Percentiles rank a stretch among this genome's conserved stretches.
Evolutionary conservation across 2,329 filamentous ascomycete genomes (phyloP).

Genomic region (Fusarium sp.): DNA sequence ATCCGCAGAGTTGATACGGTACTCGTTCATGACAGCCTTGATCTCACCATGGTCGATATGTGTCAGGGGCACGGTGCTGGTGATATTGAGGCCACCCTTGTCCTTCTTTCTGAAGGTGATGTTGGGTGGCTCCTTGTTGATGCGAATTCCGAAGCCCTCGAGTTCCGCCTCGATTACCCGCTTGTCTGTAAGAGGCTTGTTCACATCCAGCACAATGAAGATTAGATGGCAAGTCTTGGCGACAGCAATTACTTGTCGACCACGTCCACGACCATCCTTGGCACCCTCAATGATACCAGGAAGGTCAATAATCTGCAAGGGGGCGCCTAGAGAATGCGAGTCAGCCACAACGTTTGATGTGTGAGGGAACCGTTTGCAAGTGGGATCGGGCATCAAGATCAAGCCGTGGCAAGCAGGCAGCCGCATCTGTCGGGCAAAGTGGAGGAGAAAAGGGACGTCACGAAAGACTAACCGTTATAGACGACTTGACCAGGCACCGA

Average conservation of each 20-base stretch:
- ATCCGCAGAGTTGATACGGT: slow-evolving; percentile 95
- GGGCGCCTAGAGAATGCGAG: slow-evolving; percentile 69
- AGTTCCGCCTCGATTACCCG: slow-evolving; percentile 93
- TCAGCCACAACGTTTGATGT: slow-evolving; percentile 36
- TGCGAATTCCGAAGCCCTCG: slow-evolving; percentile 96
- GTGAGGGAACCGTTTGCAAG: slow-evolving; percentile 16
- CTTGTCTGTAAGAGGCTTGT: slow-evolving; percentile 98
- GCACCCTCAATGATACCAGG: slow-evolving; percentile 99
- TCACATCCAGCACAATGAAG: slow-evolving; percentile 98
- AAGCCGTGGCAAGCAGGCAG: slow-evolving; percentile 16
- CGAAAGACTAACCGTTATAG: slow-evolving; percentile 77
- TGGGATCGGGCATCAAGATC: slow-evolving; percentile 39
- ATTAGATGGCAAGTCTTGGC: slow-evolving; percentile 99
- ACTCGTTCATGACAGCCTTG: slow-evolving; percentile 97
- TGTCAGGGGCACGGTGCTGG: slow-evolving; percentile 89
- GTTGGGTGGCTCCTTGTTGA: slow-evolving; percentile 97
- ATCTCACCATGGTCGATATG: slow-evolving; percentile 98
- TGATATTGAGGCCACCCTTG: slow-evolving; percentile 95
- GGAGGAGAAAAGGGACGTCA: slow-evolving; percentile 5
- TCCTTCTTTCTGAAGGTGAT: slow-evolving; percentile 99
- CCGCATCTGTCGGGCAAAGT: slow-evolving; percentile 17
- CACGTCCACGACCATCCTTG: slow-evolving; percentile 97
- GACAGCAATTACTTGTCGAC: slow-evolving; percentile 97
- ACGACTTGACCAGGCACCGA: slow-evolving; percentile 95
- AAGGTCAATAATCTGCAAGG: slow-evolving; percentile 97